Percentiles rank a stretch among this genome's conserved stretches.
Evolutionary conservation across 805 yeast species (phyloP).

Genomic region (Metschnikowia rubicola): DNA sequence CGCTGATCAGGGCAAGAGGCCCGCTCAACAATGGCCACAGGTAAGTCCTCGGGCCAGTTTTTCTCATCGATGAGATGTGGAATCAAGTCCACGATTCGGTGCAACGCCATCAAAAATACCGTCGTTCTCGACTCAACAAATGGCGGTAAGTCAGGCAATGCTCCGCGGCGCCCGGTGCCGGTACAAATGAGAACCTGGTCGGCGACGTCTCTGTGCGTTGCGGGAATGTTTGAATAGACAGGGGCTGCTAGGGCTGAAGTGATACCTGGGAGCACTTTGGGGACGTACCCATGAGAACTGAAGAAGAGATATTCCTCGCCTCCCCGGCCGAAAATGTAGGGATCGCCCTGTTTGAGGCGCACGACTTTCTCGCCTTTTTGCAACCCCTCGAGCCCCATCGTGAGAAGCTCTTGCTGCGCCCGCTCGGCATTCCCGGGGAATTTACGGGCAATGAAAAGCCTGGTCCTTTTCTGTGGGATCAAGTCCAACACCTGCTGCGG

Average conservation of each 20-base stretch:
- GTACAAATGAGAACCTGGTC: conserved; percentile 93
- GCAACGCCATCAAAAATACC: conserved; percentile 85
- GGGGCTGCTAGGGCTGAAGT: conserved; percentile 90
- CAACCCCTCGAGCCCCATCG: conserved; percentile 66
- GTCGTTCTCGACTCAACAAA: conserved; percentile 74
- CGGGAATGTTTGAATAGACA: conserved; percentile 75
- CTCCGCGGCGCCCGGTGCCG: conserved; percentile 90
- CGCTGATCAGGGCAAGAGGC: conserved; percentile 94
- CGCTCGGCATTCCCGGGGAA: conserved; percentile 96
- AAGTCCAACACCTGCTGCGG: conserved; percentile 82
- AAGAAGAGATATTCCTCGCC: conserved; percentile 86
- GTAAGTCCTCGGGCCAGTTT: conserved; percentile 67
- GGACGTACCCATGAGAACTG: conserved; percentile 60
- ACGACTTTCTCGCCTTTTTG: conserved; percentile 73
- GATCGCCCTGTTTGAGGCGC: conserved; percentile 93
- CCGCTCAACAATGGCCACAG: conserved; percentile 84
- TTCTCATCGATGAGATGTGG: conserved; percentile 41
- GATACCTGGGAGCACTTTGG: conserved; percentile 80
- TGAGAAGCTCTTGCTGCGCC: conserved; percentile 82
- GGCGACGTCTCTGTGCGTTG: conserved; percentile 87
- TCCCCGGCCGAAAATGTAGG: conserved; percentile 93
- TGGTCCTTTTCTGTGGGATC: conserved; percentile 68
- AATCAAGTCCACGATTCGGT: conserved; percentile 60
- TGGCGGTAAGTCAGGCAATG: conserved; percentile 72
- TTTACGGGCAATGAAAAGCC: conserved; percentile 81